Base-by-base conservation (phyloP, 2,329 filamentous ascomycete species). In the Xylaria sp. region DNA sequence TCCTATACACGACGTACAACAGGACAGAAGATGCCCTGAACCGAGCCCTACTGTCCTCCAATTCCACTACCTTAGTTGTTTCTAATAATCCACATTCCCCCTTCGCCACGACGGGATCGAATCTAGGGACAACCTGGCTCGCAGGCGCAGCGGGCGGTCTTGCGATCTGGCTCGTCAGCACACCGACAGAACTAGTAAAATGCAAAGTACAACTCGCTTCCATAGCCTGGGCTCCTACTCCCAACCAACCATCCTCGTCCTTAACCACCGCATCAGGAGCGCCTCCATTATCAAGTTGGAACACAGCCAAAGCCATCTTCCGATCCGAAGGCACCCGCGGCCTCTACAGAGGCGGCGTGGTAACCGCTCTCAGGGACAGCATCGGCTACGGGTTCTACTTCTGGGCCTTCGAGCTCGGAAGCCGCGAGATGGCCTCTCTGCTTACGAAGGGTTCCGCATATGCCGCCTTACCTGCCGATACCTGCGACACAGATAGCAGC, bases 381-480 rank as follows among this genome's bases (percentile, higher is more conserved):
- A 88, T 98, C 64, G 95, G 95, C n/a, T 98, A 98, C 81, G 95
- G 94, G 0, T 98, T 98, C 80, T 98, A 98, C 78, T 98, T 98
- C 80, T 97, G 92, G 92, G 91, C 92, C 0, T 98, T 98, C 77
- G 92, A 97, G 80, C 83, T 94, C 67, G 89, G 86, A 72, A 93
- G 91, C 71, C 86, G 88, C 25, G 23, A 52, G 15, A 52, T 68
- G 46, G 60, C 36, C 13, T 55, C 65, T 7, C 20, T 64, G 7
- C 52, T 66, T 7, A 8, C 31, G 7, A 41, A 28, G n/a, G n/a
- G 10, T 3, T 3, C 20, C 13, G 46, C 10, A 20, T 8, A n/a
- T 9, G 9, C 33, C 2, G 3, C 52, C 3, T 28, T 31, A 9
- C 25, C 41, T 33, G 2, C 31, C n/a, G 6, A 8, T 12, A 5